Evolutionary conservation across 345 rosid genomes (phyloP), one percentile per base, ranked within the genome.

Genomic region (Melaleuca quinquenervia): DNA sequence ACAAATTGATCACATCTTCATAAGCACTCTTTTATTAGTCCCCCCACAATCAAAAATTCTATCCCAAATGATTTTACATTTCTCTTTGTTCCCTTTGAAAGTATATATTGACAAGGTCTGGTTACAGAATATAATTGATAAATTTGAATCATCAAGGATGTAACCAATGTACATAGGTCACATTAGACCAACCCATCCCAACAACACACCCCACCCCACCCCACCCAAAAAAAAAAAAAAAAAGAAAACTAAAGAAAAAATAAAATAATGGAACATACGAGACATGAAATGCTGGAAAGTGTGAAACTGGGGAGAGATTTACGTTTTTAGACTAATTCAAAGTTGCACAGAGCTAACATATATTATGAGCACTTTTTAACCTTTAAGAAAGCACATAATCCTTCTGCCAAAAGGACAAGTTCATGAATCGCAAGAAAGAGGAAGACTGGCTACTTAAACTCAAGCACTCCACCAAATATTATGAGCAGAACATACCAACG

Each of bases 401-500:
- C 80, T 70, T 70, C 48, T 18, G 24, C 80, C 6, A 5, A 1
- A 36, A 36, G 80, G 80, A 36, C 80, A 36, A 70, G 26, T 70
- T 32, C 9, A 86, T 41, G 83, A 74, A 87, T 56, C 11, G 74
- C 70, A 41, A 58, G 50, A 20, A 84, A 60, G 32, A 76, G 52
- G 24, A 80, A 26, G 13, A 51, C 14, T 11, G 44, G 44, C 55
- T 32, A 55, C 52, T 8, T 36, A 70, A 32, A 70, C 87, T 18
- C 44, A 53, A 85, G 83, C 76, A 85, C 29, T 6, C 50, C 32
- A 12, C 84, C n/a, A 64, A n/a, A 64, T 18, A 50, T 41, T 18
- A 21, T 44, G 27, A 36, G 83, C 58, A 50, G 45, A 87, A 83
- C 94, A 87, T 94, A 96, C 99, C 98, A 60, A 94, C 99, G 87